These are phyloP conservation scores for Malus hybrid DNA, from an alignment of 331 rosid genomes.

Conservation along the genomic window DNA sequence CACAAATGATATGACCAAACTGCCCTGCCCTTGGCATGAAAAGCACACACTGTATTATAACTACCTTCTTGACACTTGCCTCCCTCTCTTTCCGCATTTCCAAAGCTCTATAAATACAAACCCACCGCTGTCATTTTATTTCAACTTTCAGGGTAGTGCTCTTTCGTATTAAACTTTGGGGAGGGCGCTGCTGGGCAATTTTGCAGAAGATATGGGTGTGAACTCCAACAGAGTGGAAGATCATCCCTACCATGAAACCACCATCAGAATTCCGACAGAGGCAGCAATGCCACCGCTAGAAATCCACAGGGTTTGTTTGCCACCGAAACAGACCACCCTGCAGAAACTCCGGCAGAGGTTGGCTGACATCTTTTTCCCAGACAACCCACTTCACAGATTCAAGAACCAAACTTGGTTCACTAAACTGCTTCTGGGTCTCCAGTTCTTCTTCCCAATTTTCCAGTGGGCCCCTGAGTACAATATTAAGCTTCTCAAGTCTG, in stretches of 20 bases:
- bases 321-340: constrained; percentile 52
- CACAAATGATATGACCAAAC: constrained; percentile 13
- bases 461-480: constrained; percentile 76
- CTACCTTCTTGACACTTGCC: neutral
- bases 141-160: neutral
- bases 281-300: constrained; percentile 28
- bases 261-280: constrained; percentile 31
- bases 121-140: constrained; percentile 3
- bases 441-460: constrained; percentile 68
- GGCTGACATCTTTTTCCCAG: constrained; percentile 81
- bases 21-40: constrained; percentile 1
- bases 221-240: constrained; percentile 69
- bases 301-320: constrained; percentile 63
- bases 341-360: constrained; percentile 58
- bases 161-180: neutral
- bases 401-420: constrained; percentile 45
- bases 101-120: constrained; percentile 36
- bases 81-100: neutral
- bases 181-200: neutral
- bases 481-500: constrained; percentile 53
- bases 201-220: constrained; percentile 36
- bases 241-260: constrained; percentile 30
- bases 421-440: constrained; percentile 56
- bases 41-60: neutral
- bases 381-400: constrained; percentile 70